A percentile compares a stretch with the other conserved stretches of the same genome.
phyloP scores from a whole-genome alignment of 2,329 filamentous ascomycete genomes.

The Aspergillus tamarii region DNA sequence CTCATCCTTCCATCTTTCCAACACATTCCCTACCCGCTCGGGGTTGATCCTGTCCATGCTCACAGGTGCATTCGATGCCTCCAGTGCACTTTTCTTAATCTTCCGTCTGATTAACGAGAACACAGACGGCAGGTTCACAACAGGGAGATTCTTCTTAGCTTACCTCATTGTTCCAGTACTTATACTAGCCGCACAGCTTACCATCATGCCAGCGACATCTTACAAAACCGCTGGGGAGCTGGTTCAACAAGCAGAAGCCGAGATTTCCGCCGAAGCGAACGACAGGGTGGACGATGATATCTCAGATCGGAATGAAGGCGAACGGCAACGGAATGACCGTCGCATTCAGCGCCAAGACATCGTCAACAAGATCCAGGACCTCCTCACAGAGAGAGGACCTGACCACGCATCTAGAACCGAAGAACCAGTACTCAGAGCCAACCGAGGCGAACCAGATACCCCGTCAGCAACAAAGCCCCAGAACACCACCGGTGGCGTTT shows the following conservation, averaged over 20 bases:
- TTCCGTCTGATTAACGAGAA: conserved; percentile 72
- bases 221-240: conserved; percentile 88
- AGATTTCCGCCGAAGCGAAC: conserved; percentile 55
- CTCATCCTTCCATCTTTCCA: conserved; percentile 80
- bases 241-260: conserved; percentile 68
- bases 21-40: conserved; percentile 76
- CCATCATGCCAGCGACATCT: conserved; percentile 72
- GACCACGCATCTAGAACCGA: conserved; percentile 4
- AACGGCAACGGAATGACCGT: conserved; percentile 56
- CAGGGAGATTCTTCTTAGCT: conserved; percentile 69
- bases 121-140: conserved; percentile 60
- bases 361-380: conserved; percentile 70
- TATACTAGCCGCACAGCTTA: conserved; percentile 69
- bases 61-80: conserved; percentile 82
- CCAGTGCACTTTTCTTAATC: conserved; percentile 74
- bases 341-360: conserved; percentile 64
- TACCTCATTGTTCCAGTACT: conserved; percentile 72
- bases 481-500: conserved; percentile 62
- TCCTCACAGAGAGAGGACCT: conserved; percentile 60
- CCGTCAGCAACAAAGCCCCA: conserved; percentile 29
- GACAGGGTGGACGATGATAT: conserved; percentile 61
- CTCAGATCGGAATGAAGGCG: conserved; percentile 50
- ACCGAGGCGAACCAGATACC: conserved; percentile 32
- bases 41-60: conserved; percentile 79
- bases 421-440: conserved; percentile 10